Base-by-base conservation (phyloP, 164 flowering plant genomes). In the Vitis rotundifolia region DNA sequence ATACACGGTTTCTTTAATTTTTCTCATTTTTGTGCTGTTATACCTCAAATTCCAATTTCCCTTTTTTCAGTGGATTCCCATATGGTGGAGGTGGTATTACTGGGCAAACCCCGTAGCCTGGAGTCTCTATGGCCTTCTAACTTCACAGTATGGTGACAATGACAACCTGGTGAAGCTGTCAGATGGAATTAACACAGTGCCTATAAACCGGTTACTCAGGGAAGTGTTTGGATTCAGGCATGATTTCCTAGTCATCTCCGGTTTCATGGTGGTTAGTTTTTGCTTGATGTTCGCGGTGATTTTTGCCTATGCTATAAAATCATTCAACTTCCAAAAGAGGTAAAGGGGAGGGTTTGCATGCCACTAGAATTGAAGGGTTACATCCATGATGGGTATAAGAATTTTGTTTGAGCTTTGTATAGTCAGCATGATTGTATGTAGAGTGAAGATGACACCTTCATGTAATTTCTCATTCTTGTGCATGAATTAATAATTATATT, bases 61-160 rank as follows among this genome's bases (percentile, higher is more conserved):
- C 26, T 15, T 9, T 44, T n/a, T 76, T 49, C 92, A 94, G 99
- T 88, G 88, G 71, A 88, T 94, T 52, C 99, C 97, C 12, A 77
- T 83, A 54, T 93, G 95, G 96, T 94, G 98, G 98, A 88, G 97
- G 84, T 94, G 98, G 98, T 94, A 92, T 74, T 94, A 92, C 71
- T 94, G 97, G 97, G 87, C 87, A 51, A 90, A 93, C 78, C 98
- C 98, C 0, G 73, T 93, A 16, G 85, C 98, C 14, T 93, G 98
- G 98, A 88, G 83, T 75, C 83, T 93, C 10, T 93, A 91, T 64
- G 98, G 98, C n/a, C 94, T 93, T 22, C 57, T 89, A 29, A 80
- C 88, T 44, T 92, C 97, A 14, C 99, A 94, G 60, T 92, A 86
- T 61, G 93, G 94, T 6, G 91, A 91, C 48, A 77, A 76, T 19